Percentiles rank a stretch among this genome's conserved stretches.
phyloP scores from a whole-genome alignment of 345 rosid species.

The Hibiscus tridactylites region DNA sequence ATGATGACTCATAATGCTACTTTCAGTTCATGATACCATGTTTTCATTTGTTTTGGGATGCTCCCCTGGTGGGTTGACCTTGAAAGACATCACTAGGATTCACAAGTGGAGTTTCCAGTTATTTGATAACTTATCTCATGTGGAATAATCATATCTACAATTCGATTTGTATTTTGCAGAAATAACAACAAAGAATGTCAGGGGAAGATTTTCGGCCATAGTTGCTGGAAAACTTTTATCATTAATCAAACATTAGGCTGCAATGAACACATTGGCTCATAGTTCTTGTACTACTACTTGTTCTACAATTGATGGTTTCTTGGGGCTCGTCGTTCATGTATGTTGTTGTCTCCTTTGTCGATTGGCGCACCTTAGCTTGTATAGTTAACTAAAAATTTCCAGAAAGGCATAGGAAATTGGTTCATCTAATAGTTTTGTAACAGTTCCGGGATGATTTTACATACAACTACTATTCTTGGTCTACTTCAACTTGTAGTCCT shows the following conservation, averaged over 20 bases:
- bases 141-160: no score
- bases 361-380: constrained; percentile 44
- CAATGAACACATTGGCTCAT: background rate
- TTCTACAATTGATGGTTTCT: constrained; percentile 30
- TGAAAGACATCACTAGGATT: constrained; percentile 26
- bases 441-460: background rate
- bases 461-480: constrained; percentile 29
- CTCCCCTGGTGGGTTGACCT: constrained; percentile 17
- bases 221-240: background rate
- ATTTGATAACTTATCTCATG: constrained; percentile 22
- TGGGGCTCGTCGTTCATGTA: constrained; percentile 31
- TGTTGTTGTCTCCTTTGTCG: constrained; percentile 30
- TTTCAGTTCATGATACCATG: background rate
- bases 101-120: constrained; percentile 27
- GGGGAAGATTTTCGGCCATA: constrained; percentile 25
- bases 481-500: constrained; percentile 26
- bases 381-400: constrained; percentile 17
- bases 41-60: background rate
- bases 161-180: constrained; percentile 28
- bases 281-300: background rate
- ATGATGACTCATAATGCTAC: no score
- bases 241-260: background rate
- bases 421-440: background rate
- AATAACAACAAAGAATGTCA: constrained; percentile 30
- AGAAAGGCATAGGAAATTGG: background rate